Evolutionary conservation across 75 land plant genomes (phyloP), one percentile per base, ranked within the genome.

Genomic region (Adiantum capillusveneris): DNA sequence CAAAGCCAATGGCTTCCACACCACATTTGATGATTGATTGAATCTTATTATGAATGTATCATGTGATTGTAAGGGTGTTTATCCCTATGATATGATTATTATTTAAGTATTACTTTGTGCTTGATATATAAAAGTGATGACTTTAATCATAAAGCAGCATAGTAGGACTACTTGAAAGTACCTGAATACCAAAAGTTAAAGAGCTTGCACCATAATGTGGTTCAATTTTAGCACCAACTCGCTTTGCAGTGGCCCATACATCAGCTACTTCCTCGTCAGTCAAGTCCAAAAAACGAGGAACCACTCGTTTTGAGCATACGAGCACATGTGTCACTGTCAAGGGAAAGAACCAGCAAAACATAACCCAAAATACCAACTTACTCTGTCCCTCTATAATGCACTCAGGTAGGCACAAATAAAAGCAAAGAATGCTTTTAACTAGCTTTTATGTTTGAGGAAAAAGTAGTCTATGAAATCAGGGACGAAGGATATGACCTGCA

Each of bases 401-500:
- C 13, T 29, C 57, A 6, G 12, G 29, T 2, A 56, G 31, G 42
- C 25, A 59, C 53, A 18, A 41, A 0, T 43, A 12, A 59, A 19
- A 21, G 48, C 0, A 26, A 25, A 60, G 44, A 25, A 7, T 12
- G 36, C 43, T 44, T 18, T 17, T 31, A 3, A 57, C 29, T 22
- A 30, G 3, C 2, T 16, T n/a, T 26, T 30, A 28, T 0, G 13
- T 57, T 11, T 24, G 0, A 57, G 45, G 34, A 22, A 18, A 55
- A 2, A 0, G n/a, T n/a, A 21, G 25, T 9, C 19, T 5, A 25
- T 26, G 5, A 53, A 1, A 0, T 25, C 29, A 0, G 6, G 28
- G n/a, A 55, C 43, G 59, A 79, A 83, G 85, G 85, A 83, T 83
- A 83, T 83, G 85, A 78, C 85, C 85, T 83, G 85, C n/a, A n/a